Conservation (phyloP, 228 moss, liverwort and hornwort species). For the Sphagnum magellanicum region DNA sequence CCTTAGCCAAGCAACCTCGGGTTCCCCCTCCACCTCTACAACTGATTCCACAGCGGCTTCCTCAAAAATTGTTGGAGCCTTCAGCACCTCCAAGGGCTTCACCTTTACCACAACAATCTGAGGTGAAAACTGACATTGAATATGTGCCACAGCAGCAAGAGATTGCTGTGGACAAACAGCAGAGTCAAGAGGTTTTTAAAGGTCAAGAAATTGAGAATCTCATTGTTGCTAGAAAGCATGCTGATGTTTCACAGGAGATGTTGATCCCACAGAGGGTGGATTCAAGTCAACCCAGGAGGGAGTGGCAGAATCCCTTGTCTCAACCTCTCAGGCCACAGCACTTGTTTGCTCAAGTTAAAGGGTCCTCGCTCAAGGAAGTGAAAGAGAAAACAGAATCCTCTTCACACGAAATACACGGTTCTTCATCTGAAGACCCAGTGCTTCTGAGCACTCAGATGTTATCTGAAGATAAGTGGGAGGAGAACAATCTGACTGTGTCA, state of each 20-base stretch:
- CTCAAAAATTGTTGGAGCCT: conserved; percentile 29
- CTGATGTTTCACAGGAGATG: conserved; percentile 30
- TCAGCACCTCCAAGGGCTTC: conserved; percentile 15
- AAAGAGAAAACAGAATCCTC: conserved; percentile 19
- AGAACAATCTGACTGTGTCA: conserved; percentile 28
- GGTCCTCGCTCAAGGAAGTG: conserved; percentile 25
- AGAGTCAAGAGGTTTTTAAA: conserved; percentile 31
- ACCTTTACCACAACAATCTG: conserved; percentile 16
- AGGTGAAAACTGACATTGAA: conserved; percentile 9
- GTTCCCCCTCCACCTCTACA: conserved; percentile 75
- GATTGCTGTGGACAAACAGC: conserved; percentile 30
- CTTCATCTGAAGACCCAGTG: conserved; percentile 35
- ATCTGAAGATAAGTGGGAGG: conserved; percentile 46
- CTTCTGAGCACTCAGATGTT: conserved; percentile 23
- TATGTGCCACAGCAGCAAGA: conserved; percentile 30
- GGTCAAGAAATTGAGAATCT: conserved; percentile 28
- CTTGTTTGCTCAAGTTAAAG: conserved; percentile 52
- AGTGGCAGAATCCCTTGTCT: conserved; percentile 42
- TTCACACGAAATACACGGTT: conserved; percentile 21
- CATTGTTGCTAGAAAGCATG: conserved; percentile 15
- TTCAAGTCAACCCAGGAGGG: conserved; percentile 40
- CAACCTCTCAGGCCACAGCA: conserved; percentile 53
- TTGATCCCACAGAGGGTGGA: conserved; percentile 21
- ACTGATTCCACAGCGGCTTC: conserved; percentile 46
- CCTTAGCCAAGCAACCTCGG: conserved; percentile 80